These are phyloP conservation scores for Escovopsis sp. DNA, from an alignment of 2,329 filamentous ascomycete genomes.

Conservation along the genomic window DNA sequence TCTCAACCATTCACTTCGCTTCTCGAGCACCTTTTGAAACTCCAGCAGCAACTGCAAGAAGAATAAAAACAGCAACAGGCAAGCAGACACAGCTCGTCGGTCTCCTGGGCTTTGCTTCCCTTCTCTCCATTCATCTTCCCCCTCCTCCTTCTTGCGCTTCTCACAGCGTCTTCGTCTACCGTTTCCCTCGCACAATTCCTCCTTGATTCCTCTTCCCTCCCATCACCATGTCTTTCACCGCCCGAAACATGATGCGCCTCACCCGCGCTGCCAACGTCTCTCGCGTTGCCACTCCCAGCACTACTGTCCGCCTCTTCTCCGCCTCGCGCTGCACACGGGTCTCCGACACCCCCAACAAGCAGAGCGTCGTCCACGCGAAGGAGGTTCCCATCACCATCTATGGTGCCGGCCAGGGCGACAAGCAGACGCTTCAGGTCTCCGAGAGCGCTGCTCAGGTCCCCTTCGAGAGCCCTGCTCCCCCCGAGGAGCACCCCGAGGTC, in stretches of 20 bases:
- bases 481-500: constrained; percentile 31
- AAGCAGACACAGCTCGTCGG: constrained; percentile 1
- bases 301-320: constrained; percentile 18
- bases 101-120: neutral
- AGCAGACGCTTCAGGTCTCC: constrained; percentile 39
- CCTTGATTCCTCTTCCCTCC: neutral
- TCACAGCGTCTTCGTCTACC: too few relatives aligned
- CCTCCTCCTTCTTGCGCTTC: neutral
- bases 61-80: neutral
- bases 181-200: neutral
- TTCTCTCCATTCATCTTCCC: neutral
- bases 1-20: neutral
- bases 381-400: constrained; percentile 43
- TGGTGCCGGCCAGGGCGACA: constrained; percentile 30
- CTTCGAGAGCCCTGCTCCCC: constrained; percentile 22
- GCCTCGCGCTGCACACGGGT: constrained; percentile 16
- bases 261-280: constrained; percentile 17
- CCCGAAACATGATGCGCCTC: constrained; percentile 20
- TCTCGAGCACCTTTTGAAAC: neutral
- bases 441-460: constrained; percentile 26
- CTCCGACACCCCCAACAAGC: constrained; percentile 27
- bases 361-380: constrained; percentile 39
- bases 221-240: constrained; percentile 20
- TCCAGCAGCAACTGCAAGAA: too few relatives aligned
- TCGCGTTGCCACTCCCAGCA: constrained; percentile 10